Base-by-base conservation (phyloP, 2,329 filamentous ascomycete genomes). In the Graphilbum ipis-grandicollis region DNA sequence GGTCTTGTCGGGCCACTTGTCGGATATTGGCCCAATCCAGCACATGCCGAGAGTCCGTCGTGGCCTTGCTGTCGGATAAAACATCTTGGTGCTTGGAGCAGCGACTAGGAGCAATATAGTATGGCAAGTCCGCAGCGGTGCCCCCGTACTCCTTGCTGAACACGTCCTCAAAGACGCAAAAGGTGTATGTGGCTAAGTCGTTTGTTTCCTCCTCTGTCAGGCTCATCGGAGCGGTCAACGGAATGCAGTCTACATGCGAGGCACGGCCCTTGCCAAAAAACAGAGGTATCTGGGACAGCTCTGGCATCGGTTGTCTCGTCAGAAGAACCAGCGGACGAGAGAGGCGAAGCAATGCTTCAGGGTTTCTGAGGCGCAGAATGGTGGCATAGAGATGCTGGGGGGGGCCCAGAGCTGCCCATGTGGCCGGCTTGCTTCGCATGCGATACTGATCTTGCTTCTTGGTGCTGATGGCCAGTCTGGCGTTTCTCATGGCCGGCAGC, bases 101-200 rank as follows among this genome's bases (percentile, higher is more conserved):
- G 5, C n/a, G n/a, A 31, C 56, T 49, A 0, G 90, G 88, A 0
- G 75, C 79, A 13, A 94, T 50, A 60, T 85, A 93, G 54, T 94
- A 98, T 0, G 85, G 78, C 52, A 93, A 68, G 21, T 76, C 72
- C 1, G 64, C 55, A 0, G 62, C 46, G 14, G 73, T 63, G 0
- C 69, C 60, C 34, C 80, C 73, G 48, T 83, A 98, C 3, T 66
- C 64, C 53, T 98, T 98, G 54, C 85, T 88, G 59, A 93, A 96
- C 0, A 94, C 62, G 46, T 96, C 84, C 14, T 71, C 59, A 53
- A 92, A 94, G 0, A 92, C 55, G 5, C 68, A 65, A 30, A 92
- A 57, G 0, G 82, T 93, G 51, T 90, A 93, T 0, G 53, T 55
- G 1, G 73, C 75, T n/a, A 96, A 52, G 0, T 57, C 48, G 0